Base-by-base conservation (phyloP, 225 moss, liverwort and hornwort genomes). In the Marchantia paleacea region DNA sequence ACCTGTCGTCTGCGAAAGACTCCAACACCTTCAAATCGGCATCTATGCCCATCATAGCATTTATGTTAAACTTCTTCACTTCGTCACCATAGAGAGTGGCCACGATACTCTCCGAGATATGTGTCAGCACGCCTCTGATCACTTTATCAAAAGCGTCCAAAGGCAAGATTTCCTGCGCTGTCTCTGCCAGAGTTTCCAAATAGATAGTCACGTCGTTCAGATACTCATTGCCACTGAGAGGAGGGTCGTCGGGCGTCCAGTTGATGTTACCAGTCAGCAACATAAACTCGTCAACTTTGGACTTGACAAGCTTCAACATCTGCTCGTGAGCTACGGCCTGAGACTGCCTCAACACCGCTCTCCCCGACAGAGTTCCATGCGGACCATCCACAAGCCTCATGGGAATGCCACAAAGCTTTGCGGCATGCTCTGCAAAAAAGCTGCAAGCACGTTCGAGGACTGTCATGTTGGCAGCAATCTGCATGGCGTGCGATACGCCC, bases 391-490 rank as follows among this genome's bases (percentile, higher is more conserved):
- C 97, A 52, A 99, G 95, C 67, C 97, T 88, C 82, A 90, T 90
- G 24, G 97, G 97, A 80, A 97, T 93, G 31, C 97, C 97, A 81
- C 97, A 97, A 50, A 99, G 93, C 86, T 99, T 90, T 30, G 93
- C 97, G 47, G 97, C 97, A 89, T 95, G 93, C 70, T 95, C 95
- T 75, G 93, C 86, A 77, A 99, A 99, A 80, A 86, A 99, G 60
- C 86, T 89, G 61, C 97, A 99, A 31, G 97, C 97, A 52, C 91
- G 92, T 78, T 99, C 97, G 24, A 99, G 90, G 64, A 95, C 95
- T 57, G 97, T 99, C 97, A 99, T 99, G 75, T 99, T 97, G 62
- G 93, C 95, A 77, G 95, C 97, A 88, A 95, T 99, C 85, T 99
- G 95, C 97, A 95, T 99, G 78, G 97, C 95, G 84, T 99, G 95